These are phyloP conservation scores for Starmerella floricola DNA, from an alignment of 805 yeast genomes.

Conservation along the genomic window DNA sequence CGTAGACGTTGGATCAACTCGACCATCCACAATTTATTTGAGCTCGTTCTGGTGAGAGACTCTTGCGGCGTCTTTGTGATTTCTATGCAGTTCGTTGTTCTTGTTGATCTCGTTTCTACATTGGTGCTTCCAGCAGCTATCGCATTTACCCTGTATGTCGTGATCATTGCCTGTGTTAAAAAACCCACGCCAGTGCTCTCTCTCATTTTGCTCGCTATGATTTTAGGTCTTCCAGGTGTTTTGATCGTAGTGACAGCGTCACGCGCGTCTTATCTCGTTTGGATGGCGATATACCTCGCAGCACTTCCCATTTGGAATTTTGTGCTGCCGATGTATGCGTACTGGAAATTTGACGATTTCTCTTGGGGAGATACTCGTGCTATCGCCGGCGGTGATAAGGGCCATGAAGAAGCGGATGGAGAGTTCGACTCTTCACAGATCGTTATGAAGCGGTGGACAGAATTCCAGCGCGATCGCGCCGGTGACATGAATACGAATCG, in stretches of 20 bases:
- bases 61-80: conserved; percentile 90
- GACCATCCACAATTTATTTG: conserved; percentile 85
- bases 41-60: conserved; percentile 69
- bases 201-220: conserved; percentile 58
- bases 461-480: conserved; percentile 66
- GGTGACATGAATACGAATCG: conserved; percentile 1
- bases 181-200: conserved; percentile 69
- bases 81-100: conserved; percentile 86
- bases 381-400: conserved; percentile 56
- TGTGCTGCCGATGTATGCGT: conserved; percentile 72
- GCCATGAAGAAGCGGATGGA: conserved; percentile 62
- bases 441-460: conserved; percentile 89
- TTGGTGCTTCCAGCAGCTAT: conserved; percentile 82
- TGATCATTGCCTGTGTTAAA: conserved; percentile 55
- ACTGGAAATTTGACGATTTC: conserved; percentile 92
- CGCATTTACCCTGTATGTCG: conserved; percentile 67
- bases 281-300: conserved; percentile 65
- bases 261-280: conserved; percentile 53
- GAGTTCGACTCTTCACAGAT: conserved; percentile 85
- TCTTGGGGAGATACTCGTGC: conserved; percentile 93
- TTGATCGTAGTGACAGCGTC: conserved; percentile 73
- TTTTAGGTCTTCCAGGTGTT: conserved; percentile 76
- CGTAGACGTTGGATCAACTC: conserved; percentile 97
- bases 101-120: conserved; percentile 75
- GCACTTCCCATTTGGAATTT: conserved; percentile 94